A percentile compares a stretch with the other conserved stretches of the same genome.
These are phyloP conservation scores for Parathielavia hyrcaniae DNA, from an alignment of 495 filamentous ascomycete genomes.

Conservation along the genomic window DNA sequence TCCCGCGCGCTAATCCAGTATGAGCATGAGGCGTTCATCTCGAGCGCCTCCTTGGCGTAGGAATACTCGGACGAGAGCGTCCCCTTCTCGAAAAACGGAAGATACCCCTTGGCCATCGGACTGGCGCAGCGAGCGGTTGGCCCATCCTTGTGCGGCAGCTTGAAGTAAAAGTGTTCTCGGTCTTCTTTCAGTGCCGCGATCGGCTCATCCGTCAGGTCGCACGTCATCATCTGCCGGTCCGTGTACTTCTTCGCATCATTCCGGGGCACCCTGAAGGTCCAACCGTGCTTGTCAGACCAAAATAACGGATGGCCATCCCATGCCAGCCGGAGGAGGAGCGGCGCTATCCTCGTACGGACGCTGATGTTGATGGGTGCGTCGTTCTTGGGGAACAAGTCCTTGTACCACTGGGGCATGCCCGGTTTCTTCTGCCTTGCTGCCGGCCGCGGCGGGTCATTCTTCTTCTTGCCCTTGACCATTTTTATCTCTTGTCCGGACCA, in stretches of 20 bases:
- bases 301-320: slow-evolving; percentile 88
- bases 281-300: slow-evolving; percentile 90
- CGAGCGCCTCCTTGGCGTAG: slow-evolving; percentile 86
- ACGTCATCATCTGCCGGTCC: slow-evolving; percentile 61
- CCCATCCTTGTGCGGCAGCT: slow-evolving; percentile 92
- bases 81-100: slow-evolving; percentile 85
- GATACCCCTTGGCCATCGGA: slow-evolving; percentile 85
- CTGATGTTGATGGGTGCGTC: slow-evolving; percentile 64
- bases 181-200: slow-evolving; percentile 61
- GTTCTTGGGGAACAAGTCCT: slow-evolving; percentile 69
- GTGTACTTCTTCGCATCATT: slow-evolving; percentile 58
- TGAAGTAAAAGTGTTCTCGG: slow-evolving; percentile 65
- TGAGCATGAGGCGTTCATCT: slow-evolving; percentile 97
- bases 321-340: slow-evolving; percentile 71
- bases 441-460: slow-evolving; percentile 67
- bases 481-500: slow-evolving; percentile 89
- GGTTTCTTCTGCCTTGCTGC: slow-evolving; percentile 84
- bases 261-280: slow-evolving; percentile 76
- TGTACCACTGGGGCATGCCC: slow-evolving; percentile 95
- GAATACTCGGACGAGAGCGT: slow-evolving; percentile 76
- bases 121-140: slow-evolving; percentile 74
- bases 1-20: slow-evolving; percentile 98
- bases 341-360: slow-evolving; percentile 81
- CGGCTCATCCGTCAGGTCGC: slow-evolving; percentile 71
- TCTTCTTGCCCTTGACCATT: slow-evolving; percentile 87